Evolutionary conservation across 768 basidiomycete species (phyloP).

Genomic region (Dacryopinax primogenitus): DNA sequence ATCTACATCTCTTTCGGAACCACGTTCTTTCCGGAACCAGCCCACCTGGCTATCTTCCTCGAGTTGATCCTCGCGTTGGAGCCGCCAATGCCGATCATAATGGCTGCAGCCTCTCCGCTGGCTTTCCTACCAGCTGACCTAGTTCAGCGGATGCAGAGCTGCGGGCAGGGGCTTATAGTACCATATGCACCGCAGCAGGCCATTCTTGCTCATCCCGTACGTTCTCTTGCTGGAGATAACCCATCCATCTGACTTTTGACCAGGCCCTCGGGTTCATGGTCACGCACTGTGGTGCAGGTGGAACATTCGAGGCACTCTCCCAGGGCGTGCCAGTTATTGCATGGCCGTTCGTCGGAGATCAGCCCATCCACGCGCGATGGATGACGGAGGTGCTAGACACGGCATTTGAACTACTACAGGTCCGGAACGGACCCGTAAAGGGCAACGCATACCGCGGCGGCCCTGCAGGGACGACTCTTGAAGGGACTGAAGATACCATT

Average conservation of each 20-base stretch:
- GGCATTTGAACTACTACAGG: constrained; percentile 9
- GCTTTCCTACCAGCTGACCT: neutral
- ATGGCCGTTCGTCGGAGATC: constrained; percentile 5
- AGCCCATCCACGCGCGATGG: constrained; percentile 2
- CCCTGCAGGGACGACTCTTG: neutral
- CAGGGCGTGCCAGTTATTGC: constrained; percentile 5
- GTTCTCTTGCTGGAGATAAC: neutral
- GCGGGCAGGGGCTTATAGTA: neutral
- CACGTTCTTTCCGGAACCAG: neutral
- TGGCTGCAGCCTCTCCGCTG: neutral
- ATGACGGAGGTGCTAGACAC: neutral
- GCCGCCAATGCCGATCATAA: neutral
- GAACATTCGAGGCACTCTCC: constrained; percentile 1
- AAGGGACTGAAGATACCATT: neutral
- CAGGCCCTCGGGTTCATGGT: constrained; percentile 5
- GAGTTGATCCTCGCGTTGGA: neutral
- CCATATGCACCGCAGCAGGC: constrained; percentile 2
- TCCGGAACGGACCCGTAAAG: constrained; percentile 8
- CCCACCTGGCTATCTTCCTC: neutral
- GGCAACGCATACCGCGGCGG: constrained; percentile 6
- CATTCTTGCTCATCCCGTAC: neutral
- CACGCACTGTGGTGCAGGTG: constrained; percentile 3
- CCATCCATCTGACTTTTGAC: too few relatives aligned
- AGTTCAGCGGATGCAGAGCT: neutral
- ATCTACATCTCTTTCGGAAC: constrained; percentile 3